A percentile compares a stretch with the other conserved stretches of the same genome.
phyloP scores from a whole-genome alignment of 176 grass and related monocot genomes.

The Juncus inflexus region DNA sequence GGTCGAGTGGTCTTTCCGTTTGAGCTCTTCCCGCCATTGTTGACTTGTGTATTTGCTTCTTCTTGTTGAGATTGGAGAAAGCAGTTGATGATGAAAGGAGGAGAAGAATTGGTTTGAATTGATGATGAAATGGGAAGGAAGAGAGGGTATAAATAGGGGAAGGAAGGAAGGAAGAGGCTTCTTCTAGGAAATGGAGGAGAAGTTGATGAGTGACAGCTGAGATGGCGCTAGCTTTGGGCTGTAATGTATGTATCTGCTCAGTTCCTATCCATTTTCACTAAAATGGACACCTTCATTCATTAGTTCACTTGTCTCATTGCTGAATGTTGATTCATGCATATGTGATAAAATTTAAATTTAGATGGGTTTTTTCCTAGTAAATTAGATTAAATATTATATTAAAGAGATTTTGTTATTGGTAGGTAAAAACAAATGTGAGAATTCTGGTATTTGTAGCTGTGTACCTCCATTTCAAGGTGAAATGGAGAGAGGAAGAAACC shows the following conservation, averaged over 20 bases:
- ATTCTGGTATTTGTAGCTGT: too few relatives aligned
- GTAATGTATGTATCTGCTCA: not conserved
- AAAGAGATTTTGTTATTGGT: too few relatives aligned
- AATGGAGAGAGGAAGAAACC: too few relatives aligned
- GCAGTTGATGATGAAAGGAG: not conserved
- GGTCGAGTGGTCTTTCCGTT: conserved; percentile 9
- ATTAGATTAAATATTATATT: not conserved
- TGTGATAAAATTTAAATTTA: too few relatives aligned
- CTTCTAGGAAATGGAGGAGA: conserved; percentile 44
- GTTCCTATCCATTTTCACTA: not conserved
- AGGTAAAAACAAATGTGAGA: too few relatives aligned
- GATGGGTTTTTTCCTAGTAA: not conserved
- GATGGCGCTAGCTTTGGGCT: conserved; percentile 11
- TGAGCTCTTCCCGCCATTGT: conserved; percentile 30
- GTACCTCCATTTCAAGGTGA: too few relatives aligned
- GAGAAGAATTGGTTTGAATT: conserved; percentile 12
- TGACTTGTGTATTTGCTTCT: not conserved
- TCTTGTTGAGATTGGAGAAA: not conserved
- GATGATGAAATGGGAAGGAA: not conserved
- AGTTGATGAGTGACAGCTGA: conserved; percentile 24
- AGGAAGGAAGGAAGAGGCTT: not conserved
- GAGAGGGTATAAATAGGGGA: not conserved
- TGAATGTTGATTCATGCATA: too few relatives aligned
- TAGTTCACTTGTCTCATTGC: too few relatives aligned
- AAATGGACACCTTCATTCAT: not conserved